Evolutionary conservation across 495 filamentous ascomycete genomes (phyloP).

Genomic region (Glonium stellatum): DNA sequence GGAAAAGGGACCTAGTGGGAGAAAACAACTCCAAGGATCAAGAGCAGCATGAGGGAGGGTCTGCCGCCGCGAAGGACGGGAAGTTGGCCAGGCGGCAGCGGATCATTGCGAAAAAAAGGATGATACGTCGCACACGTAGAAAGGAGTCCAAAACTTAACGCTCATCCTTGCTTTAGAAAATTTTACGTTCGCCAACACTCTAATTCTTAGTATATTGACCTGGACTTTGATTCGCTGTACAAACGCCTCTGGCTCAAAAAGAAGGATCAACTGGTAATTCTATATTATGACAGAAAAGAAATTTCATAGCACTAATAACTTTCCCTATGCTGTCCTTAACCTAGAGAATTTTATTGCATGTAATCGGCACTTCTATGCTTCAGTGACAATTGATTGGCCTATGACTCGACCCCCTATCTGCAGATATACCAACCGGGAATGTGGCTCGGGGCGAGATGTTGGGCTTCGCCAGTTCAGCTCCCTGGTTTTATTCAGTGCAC

Average conservation of each 20-base stretch:
- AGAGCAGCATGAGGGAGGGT: not conserved
- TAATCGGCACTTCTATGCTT: no score
- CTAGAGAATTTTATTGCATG: no score
- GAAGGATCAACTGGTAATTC: no score
- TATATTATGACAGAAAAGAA: no score
- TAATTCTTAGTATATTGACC: no score
- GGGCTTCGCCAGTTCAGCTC: no score
- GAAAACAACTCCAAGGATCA: not conserved
- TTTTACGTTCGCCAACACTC: not conserved
- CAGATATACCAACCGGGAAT: not conserved
- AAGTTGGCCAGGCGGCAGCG: slow-evolving; percentile 54
- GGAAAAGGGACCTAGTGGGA: not conserved
- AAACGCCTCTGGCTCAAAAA: no score
- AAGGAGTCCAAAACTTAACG: slow-evolving; percentile 30
- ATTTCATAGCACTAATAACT: no score
- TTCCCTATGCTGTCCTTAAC: no score
- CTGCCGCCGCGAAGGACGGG: slow-evolving; percentile 31
- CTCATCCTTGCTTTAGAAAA: not conserved
- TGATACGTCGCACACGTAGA: slow-evolving; percentile 48
- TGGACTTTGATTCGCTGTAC: no score
- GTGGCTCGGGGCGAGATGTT: not conserved
- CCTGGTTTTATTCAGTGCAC: no score
- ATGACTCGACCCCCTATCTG: not conserved
- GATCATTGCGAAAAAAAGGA: slow-evolving; percentile 64
- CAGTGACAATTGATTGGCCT: no score